Percentiles rank a stretch among this genome's conserved stretches.
phyloP scores from a whole-genome alignment of 1,139 yeast species.

The Suhomyces chickasaworum region DNA sequence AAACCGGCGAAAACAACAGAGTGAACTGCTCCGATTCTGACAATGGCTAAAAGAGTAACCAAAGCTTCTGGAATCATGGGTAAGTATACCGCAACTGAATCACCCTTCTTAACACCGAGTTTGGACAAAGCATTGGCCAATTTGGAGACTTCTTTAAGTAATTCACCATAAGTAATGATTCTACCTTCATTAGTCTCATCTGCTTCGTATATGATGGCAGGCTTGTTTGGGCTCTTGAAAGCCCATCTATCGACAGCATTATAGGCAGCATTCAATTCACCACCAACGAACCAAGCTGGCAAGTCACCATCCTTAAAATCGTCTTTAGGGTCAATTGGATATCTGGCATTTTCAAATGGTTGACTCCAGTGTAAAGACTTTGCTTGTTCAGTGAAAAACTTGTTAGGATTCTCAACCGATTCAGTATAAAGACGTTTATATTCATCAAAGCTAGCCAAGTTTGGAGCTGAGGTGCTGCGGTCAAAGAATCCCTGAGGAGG shows the following conservation, averaged over 20 bases:
- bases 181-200: conserved; percentile 72
- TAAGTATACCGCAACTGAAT: conserved; percentile 80
- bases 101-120: conserved; percentile 77
- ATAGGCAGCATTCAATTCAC: conserved; percentile 75
- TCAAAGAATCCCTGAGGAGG: conserved; percentile 64
- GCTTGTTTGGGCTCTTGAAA: conserved; percentile 63
- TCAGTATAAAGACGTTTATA: conserved; percentile 63
- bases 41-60: conserved; percentile 70
- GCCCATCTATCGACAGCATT: conserved; percentile 86
- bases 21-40: conserved; percentile 79
- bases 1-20: conserved; percentile 87
- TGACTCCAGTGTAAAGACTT: conserved; percentile 62
- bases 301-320: conserved; percentile 67
- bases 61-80: conserved; percentile 88
- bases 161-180: conserved; percentile 67
- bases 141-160: conserved; percentile 67
- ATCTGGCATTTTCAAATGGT: conserved; percentile 60
- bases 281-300: conserved; percentile 78
- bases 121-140: conserved; percentile 67
- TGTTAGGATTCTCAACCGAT: conserved; percentile 65
- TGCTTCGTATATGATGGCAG: conserved; percentile 79
- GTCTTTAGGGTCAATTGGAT: conserved; percentile 49
- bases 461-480: conserved; percentile 49
- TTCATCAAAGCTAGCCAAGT: conserved; percentile 53
- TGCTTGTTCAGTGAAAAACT: conserved; percentile 68